Conservation (phyloP, 495 filamentous ascomycete species). For the Podospora pseudocomata region DNA sequence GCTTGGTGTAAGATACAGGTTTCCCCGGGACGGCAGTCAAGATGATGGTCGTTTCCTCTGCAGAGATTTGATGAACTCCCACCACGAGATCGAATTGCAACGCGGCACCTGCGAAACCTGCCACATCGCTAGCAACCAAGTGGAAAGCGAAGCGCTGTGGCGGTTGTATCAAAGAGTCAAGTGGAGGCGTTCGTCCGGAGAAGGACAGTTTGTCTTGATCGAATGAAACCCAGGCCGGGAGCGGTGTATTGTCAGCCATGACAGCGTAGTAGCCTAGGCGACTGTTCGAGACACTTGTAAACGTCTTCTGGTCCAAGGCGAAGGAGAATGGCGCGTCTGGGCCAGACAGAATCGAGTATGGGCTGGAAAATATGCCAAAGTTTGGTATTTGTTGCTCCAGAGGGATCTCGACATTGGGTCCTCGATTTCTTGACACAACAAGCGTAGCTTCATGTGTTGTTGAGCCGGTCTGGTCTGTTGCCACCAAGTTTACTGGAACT, state of each 20-base stretch:
- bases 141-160: conserved; percentile 70
- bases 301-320: conserved; percentile 37
- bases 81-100: conserved; percentile 66
- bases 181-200: conserved; percentile 65
- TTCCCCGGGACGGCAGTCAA: conserved; percentile 58
- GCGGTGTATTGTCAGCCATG: conserved; percentile 68
- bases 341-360: conserved; percentile 36
- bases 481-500: conserved; percentile 54
- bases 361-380: conserved; percentile 42
- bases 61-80: conserved; percentile 62
- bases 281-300: conserved; percentile 27
- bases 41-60: conserved; percentile 52
- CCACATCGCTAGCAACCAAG: conserved; percentile 75
- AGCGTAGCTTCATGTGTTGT: conserved; percentile 57
- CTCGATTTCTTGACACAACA: conserved; percentile 53
- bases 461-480: conserved; percentile 57
- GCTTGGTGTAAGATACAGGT: conserved; percentile 51
- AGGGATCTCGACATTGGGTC: conserved; percentile 35
- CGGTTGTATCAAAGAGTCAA: conserved; percentile 57
- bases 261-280: conserved; percentile 67
- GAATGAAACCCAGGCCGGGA: conserved; percentile 85
- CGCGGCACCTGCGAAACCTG: conserved; percentile 68
- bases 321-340: conserved; percentile 40
- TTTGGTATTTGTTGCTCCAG: conserved; percentile 36
- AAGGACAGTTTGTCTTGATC: conserved; percentile 63